Conservation (phyloP, 306 rosid species). For the Lathyrus oleraceus region DNA sequence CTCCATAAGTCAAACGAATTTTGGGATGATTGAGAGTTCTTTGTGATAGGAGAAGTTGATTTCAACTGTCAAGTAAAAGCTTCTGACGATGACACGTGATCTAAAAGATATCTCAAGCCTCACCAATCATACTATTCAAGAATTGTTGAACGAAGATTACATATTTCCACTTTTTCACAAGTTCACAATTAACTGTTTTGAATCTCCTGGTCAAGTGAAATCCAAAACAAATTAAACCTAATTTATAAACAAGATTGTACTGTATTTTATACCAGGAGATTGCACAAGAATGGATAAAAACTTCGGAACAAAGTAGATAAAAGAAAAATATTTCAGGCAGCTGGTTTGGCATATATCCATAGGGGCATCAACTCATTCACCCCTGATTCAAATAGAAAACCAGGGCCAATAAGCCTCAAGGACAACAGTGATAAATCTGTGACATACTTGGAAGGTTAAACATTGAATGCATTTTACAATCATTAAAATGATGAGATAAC, state of each 20-base stretch:
- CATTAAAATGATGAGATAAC: not conserved
- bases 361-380: not conserved
- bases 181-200: not conserved
- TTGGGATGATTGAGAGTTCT: no score
- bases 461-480: constrained; percentile 14
- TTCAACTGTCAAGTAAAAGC: no score
- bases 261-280: not conserved
- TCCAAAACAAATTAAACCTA: constrained; percentile 15
- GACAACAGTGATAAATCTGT: not conserved
- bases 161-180: not conserved
- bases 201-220: constrained; percentile 6
- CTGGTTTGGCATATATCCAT: constrained; percentile 18
- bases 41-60: no score
- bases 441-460: constrained; percentile 16
- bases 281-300: constrained; percentile 15
- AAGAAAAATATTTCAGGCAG: not conserved
- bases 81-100: no score
- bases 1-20: no score
- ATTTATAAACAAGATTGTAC: constrained; percentile 8
- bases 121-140: not conserved
- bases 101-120: no score
- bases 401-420: not conserved
- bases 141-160: not conserved
- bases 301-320: constrained; percentile 5
- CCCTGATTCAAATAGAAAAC: constrained; percentile 20